Evolutionary conservation across 2,329 filamentous ascomycete species (phyloP), one percentile per base, ranked within the genome.

Genomic region (Neonectria hederae): DNA sequence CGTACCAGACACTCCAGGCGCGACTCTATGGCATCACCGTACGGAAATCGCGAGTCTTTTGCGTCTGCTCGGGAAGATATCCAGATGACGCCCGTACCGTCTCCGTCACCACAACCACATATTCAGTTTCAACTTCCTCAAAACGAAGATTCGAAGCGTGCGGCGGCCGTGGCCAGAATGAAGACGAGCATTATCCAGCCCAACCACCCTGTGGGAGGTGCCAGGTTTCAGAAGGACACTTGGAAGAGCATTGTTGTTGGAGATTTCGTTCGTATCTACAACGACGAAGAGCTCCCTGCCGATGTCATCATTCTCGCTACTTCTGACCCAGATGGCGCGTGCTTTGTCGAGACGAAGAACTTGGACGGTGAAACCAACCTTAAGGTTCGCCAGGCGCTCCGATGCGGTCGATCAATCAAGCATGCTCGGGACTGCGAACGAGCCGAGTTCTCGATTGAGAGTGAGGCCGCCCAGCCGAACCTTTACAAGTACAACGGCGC

Each of bases 281-380:
- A 97, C 74, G 92, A 97, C 70, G 96, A 99, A 74, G 94, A 97
- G 72, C 89, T 99, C 24, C 97, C 96, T 1, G 95, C 96, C 52
- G 96, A 99, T 79, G 84, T 99, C 51, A 90, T 98, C 52, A 92
- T 99, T 46, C 82, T 99, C 24, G 92, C 96, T 2, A 98, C 96
- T 0, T 97, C 96, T 2, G 96, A 98, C 72, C 87, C 91, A 1
- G 96, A 99, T 72, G 96, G 96, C 54, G 93, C 93, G 40, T 99
- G 96, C 79, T 99, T 97, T 73, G 92, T 99, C 22, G 96, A 99
- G 80, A 99, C 96, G 2, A 99, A 98, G 83, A 98, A 97, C 76
- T 78, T 99, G 83, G 96, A 99, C 75, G 96, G 96, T 54, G 96
- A 99, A 81, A 99, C 96, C 2, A 99, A 99, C 74, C 82, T 99